Evolutionary conservation across 2,329 filamentous ascomycete genomes (phyloP), one percentile per base, ranked within the genome.

Genomic region (Sarocladiaceae sp.): DNA sequence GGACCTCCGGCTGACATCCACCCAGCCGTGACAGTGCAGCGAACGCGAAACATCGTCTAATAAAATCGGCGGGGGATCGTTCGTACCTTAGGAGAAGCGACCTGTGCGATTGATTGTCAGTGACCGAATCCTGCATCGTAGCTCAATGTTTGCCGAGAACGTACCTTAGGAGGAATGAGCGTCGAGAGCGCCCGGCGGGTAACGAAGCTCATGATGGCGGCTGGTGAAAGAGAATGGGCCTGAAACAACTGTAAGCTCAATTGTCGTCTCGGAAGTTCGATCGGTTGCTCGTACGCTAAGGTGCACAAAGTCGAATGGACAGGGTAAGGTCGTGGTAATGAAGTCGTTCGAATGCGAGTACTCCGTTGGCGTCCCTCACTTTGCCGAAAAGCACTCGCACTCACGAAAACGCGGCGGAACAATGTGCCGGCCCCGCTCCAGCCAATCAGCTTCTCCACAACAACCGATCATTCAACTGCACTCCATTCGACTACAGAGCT

Each of bases 131-230:
- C 12, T 15, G 17, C 25, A 3, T 26, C 26, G 28, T 26, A 7
- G 17, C 10, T 28, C 7, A 33, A 22, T 3, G n/a, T 12, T 50
- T 50, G 51, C 42, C 22, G 39, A 29, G 37, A 56, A 63, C 79
- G 64, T 79, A 96, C 93, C 91, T 99, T 99, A 69, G 95, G 94
- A 65, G 95, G 95, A 67, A 99, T 97, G 75, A 99, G 87, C 81
- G 95, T 96, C 71, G 94, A 97, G 70, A 97, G 87, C 82, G 84
- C 88, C 78, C 92, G 86, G 77, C 88, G 89, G 69, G 86, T 83
- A 69, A 95, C 82, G 84, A 86, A 94, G 82, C 90, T 96, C 92
- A 96, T 97, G 76, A 77, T 90, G 81, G 71, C 67, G 66, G 66
- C 60, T 57, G 59, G 58, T 61, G 54, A 57, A 57, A 60, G 53